A percentile compares a stretch with the other conserved stretches of the same genome.
These are phyloP conservation scores for Lentithecium fluviatile DNA, from an alignment of 495 filamentous ascomycete species.

Conservation along the genomic window DNA sequence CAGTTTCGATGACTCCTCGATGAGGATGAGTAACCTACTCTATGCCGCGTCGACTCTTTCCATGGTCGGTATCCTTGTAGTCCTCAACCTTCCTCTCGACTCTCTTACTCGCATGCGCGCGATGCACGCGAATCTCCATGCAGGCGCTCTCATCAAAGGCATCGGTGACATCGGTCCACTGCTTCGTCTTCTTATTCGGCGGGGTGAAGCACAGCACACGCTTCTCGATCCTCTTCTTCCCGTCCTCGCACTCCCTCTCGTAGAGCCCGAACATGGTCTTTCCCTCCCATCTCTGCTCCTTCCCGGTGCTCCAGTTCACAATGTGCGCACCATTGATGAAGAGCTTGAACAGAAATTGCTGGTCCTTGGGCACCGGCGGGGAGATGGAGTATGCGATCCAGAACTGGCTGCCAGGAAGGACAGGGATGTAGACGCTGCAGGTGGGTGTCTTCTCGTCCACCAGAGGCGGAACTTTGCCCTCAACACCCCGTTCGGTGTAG, in stretches of 20 bases:
- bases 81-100: slow-evolving; percentile 32
- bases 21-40: slow-evolving; percentile 18
- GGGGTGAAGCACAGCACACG: slow-evolving; percentile 39
- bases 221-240: slow-evolving; percentile 40
- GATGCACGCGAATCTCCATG: slow-evolving; percentile 45
- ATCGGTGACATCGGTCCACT: slow-evolving; percentile 17
- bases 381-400: slow-evolving; percentile 45
- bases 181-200: neutral
- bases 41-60: slow-evolving; percentile 9
- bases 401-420: slow-evolving; percentile 42
- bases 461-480: neutral
- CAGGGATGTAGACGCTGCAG: slow-evolving; percentile 39
- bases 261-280: slow-evolving; percentile 47
- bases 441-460: slow-evolving; percentile 23
- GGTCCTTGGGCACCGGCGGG: slow-evolving; percentile 38
- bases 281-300: slow-evolving; percentile 43
- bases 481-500: neutral
- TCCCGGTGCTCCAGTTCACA: slow-evolving; percentile 45
- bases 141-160: slow-evolving; percentile 14
- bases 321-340: slow-evolving; percentile 41
- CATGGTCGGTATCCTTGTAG: slow-evolving; percentile 20
- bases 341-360: slow-evolving; percentile 49
- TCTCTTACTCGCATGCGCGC: slow-evolving; percentile 42
- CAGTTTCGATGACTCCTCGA: neutral
- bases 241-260: slow-evolving; percentile 20